Percentiles rank a stretch among this genome's conserved stretches.
These are phyloP conservation scores for Aphanocladium album DNA, from an alignment of 2,329 filamentous ascomycete species.

Conservation along the genomic window DNA sequence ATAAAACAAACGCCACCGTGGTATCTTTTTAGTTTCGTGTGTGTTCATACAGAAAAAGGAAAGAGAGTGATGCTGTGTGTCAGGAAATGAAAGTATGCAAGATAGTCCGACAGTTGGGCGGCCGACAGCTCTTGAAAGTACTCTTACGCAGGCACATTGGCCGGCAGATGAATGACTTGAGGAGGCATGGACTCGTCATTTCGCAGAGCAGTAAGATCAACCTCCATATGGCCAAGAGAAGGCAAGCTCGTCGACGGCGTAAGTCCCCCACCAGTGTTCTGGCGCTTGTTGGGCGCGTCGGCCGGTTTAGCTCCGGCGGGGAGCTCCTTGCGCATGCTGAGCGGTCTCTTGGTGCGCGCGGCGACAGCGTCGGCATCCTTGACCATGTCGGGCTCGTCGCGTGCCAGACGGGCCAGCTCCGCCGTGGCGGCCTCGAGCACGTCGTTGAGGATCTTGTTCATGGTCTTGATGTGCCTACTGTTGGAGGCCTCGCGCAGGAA, in stretches of 20 bases:
- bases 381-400: slow-evolving; percentile 45
- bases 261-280: slow-evolving; percentile 10
- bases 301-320: slow-evolving; percentile 24
- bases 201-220: slow-evolving; percentile 1
- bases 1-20: background rate
- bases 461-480: slow-evolving; percentile 65
- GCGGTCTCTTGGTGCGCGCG: slow-evolving; percentile 46
- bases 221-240: slow-evolving; percentile 9
- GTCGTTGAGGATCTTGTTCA: slow-evolving; percentile 59
- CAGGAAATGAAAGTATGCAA: slow-evolving; percentile 1
- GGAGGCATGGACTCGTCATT: background rate
- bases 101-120: background rate
- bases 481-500: slow-evolving; percentile 86
- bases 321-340: slow-evolving; percentile 47
- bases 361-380: slow-evolving; percentile 37
- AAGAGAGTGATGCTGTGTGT: background rate
- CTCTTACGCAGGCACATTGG: background rate
- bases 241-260: background rate
- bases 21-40: background rate
- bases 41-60: background rate
- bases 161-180: background rate
- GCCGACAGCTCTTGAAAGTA: background rate
- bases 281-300: slow-evolving; percentile 19
- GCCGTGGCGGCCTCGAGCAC: slow-evolving; percentile 57
- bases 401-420: slow-evolving; percentile 52